Percentiles rank a stretch among this genome's conserved stretches.
Evolutionary conservation across 495 filamentous ascomycete species (phyloP).

Genomic region (Bombardia bombarda): DNA sequence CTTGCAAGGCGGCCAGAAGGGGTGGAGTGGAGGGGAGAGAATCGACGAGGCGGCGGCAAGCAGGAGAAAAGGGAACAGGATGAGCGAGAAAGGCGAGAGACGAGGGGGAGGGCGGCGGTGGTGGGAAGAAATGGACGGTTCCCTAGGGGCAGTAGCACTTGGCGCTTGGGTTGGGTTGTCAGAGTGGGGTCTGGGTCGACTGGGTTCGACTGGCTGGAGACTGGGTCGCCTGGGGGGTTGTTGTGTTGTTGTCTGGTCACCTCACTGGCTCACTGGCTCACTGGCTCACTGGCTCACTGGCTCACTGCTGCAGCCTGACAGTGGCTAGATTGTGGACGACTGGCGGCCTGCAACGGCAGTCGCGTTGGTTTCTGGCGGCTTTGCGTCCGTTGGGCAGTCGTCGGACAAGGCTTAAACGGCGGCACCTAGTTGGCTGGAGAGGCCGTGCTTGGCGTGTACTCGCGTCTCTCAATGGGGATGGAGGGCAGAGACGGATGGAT

Average conservation of each 20-base stretch:
- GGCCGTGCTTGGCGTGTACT: too few relatives aligned
- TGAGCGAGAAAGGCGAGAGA: neutral
- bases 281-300: too few relatives aligned
- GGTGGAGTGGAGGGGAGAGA: neutral
- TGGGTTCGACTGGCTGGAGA: neutral
- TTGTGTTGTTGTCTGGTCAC: conserved; percentile 4
- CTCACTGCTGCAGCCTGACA: too few relatives aligned
- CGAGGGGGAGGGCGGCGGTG: conserved; percentile 12
- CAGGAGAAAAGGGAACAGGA: neutral
- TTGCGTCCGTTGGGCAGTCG: conserved; percentile 17
- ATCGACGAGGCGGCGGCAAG: conserved; percentile 3
- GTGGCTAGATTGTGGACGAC: conserved; percentile 6
- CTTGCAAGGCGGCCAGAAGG: neutral
- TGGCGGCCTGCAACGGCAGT: conserved; percentile 15
- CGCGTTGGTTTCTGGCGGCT: conserved; percentile 5
- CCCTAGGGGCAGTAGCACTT: conserved; percentile 10
- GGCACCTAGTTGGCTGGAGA: conserved; percentile 17
- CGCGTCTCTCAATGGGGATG: too few relatives aligned
- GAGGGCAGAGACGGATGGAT: neutral
- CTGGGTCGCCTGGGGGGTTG: neutral
- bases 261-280: neutral
- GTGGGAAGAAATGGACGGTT: conserved; percentile 20
- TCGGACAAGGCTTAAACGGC: conserved; percentile 15
- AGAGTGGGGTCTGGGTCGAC: conserved; percentile 9
- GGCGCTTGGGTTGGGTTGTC: conserved; percentile 26